Percentiles rank a stretch among this genome's conserved stretches.
These are phyloP conservation scores for Stylonectria norvegica DNA, from an alignment of 2,329 filamentous ascomycete genomes.

Conservation along the genomic window DNA sequence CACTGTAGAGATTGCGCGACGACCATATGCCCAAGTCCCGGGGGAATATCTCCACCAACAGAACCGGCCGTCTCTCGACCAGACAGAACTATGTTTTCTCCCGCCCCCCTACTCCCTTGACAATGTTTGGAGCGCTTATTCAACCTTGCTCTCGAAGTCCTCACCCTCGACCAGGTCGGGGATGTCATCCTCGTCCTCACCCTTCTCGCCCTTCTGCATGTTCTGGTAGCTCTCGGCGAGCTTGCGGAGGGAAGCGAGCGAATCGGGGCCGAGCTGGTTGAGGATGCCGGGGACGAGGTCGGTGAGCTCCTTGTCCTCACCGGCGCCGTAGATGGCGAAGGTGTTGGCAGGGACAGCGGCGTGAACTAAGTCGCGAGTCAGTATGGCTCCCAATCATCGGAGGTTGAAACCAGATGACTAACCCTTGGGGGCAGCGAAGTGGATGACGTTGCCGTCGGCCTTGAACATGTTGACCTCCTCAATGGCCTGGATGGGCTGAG, in stretches of 20 bases:
- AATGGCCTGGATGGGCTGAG: constrained; percentile 98
- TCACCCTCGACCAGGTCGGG: constrained; percentile 94
- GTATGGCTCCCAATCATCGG: constrained; percentile 11
- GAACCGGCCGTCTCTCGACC: constrained; percentile 22
- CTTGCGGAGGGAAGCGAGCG: constrained; percentile 94
- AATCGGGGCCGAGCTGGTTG: constrained; percentile 98
- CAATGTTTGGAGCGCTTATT: constrained; percentile 53
- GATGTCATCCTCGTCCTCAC: constrained; percentile 89
- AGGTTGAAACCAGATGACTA: constrained; percentile 36
- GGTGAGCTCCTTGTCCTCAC: constrained; percentile 99
- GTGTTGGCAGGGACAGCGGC: constrained; percentile 97
- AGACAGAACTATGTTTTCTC: constrained; percentile 25
- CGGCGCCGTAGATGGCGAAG: constrained; percentile 98
- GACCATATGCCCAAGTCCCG: constrained; percentile 23
- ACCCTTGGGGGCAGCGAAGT: constrained; percentile 98
- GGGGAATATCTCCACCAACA: constrained; percentile 24
- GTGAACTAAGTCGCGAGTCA: constrained; percentile 63
- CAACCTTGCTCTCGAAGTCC: constrained; percentile 97
- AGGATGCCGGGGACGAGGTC: constrained; percentile 99
- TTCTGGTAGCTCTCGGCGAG: constrained; percentile 99
- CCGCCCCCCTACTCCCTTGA: constrained; percentile 20
- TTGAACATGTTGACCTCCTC: constrained; percentile 99
- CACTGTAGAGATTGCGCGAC: constrained; percentile 24
- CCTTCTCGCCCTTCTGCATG: constrained; percentile 91
- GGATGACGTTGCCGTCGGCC: constrained; percentile 98